A percentile compares a stretch with the other conserved stretches of the same genome.
Conservation (phyloP, 306 rosid genomes). For the Psophocarpus tetragonolobus region DNA sequence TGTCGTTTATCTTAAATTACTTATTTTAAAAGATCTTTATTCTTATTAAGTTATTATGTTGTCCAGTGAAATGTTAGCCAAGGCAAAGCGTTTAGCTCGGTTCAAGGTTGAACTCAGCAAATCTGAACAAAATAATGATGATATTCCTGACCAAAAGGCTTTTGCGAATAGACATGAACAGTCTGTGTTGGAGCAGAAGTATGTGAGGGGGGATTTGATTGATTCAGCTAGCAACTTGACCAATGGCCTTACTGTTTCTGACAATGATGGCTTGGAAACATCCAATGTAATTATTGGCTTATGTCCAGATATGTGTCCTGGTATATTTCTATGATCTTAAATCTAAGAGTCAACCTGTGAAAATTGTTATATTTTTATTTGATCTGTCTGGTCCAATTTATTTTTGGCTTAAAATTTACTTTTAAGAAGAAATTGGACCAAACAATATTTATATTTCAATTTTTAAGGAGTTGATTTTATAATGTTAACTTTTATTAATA, state of each 20-base stretch:
- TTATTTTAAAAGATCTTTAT: conserved; percentile 19
- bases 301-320: conserved; percentile 99
- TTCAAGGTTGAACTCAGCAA: conserved; percentile 79
- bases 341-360: conserved; percentile 34
- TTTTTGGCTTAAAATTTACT: too few relatives aligned
- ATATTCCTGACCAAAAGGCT: conserved; percentile 48
- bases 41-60: conserved; percentile 16
- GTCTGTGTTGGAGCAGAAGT: conserved; percentile 49
- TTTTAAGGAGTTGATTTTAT: too few relatives aligned
- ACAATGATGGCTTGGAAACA: conserved; percentile 55
- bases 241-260: conserved; percentile 46
- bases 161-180: conserved; percentile 42
- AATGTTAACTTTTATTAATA: too few relatives aligned
- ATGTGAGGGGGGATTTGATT: conserved; percentile 39
- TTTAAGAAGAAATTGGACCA: too few relatives aligned
- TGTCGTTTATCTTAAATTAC: conserved; percentile 20
- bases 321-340: conserved; percentile 49
- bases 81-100: conserved; percentile 93
- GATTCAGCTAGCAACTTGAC: conserved; percentile 52
- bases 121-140: conserved; percentile 48
- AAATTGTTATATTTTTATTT: conserved; percentile 26
- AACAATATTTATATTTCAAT: too few relatives aligned
- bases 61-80: conserved; percentile 78
- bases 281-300: conserved; percentile 70
- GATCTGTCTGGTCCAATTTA: too few relatives aligned